Evolutionary conservation across 495 filamentous ascomycete species (phyloP), one percentile per base, ranked within the genome.

Genomic region (Aspergillus bridgeri): DNA sequence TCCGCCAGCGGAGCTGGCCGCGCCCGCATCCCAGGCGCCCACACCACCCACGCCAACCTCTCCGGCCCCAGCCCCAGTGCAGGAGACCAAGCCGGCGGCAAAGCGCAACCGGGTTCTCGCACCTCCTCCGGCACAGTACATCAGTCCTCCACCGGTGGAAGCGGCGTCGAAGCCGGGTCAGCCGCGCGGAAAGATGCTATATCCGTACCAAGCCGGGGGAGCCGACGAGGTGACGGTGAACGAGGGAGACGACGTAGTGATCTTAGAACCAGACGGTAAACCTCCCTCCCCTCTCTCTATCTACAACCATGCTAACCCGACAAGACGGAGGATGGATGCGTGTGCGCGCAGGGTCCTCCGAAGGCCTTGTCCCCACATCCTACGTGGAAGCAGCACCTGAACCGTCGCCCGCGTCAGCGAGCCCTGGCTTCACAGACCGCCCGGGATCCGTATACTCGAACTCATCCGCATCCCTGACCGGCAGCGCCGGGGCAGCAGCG

Each of bases 281-380:
- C 74, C 5, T 33, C 27, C 44, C 8, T 6, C 55, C 20, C 18
- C 51, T 50, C 44, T 48, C 38, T 45, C 29, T 18, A 22, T 45
- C 29, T 18, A 22, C 11, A 24, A 43, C 56, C 54, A n/a, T 6
- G 27, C 23, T 20, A 19, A 25, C 42, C 13, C 18, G 44, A 42
- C 6, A 59, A 96, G 92, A 96, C 70, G 93, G 94, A 52, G 94
- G 94, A 42, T 99, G 94, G 94, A 81, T 92, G 57, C 89, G 84
- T 66, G 86, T 99, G 57, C 85, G 85, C 24, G 75, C 81, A 29
- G 86, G 84, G 17, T 50, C 65, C 2, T 79, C 83, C 55, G 86
- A 91, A 74, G 94, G 94, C 38, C 79, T 96, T 15, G 94, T 98
- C 8, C 94, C 94, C 0, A 83, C 91, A 5, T 79, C 87, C 17